Evolutionary conservation across 352 stramenopile genomes (phyloP).

Genomic region (Plasmopara viticola): DNA sequence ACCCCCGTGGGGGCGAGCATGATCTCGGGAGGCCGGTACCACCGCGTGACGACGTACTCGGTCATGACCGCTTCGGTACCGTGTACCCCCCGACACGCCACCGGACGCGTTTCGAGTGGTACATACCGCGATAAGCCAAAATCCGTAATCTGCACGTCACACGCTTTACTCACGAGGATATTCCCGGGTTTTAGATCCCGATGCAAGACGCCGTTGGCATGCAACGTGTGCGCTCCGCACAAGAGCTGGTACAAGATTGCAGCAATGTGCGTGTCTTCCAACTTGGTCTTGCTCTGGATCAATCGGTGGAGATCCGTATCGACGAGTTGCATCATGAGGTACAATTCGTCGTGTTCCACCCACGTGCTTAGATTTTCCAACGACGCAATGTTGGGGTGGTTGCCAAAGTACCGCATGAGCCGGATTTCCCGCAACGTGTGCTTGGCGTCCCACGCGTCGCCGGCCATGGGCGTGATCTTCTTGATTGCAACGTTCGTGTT

Average conservation of each 20-base stretch:
- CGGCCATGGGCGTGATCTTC: slow-evolving; percentile 90
- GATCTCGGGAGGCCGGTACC: slow-evolving; percentile 81
- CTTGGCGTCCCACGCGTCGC: slow-evolving; percentile 87
- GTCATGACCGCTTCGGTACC: slow-evolving; percentile 71
- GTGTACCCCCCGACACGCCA: slow-evolving; percentile 25
- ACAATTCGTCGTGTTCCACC: slow-evolving; percentile 88
- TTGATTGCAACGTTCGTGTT: slow-evolving; percentile 88
- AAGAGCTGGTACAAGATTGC: slow-evolving; percentile 94
- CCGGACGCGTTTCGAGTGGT: slow-evolving; percentile 24
- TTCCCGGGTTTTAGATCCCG: slow-evolving; percentile 81
- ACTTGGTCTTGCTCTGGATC: slow-evolving; percentile 85
- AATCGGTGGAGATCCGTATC: slow-evolving; percentile 90
- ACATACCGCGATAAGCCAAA: slow-evolving; percentile 76
- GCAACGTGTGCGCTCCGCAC: slow-evolving; percentile 84
- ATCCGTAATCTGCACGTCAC: slow-evolving; percentile 82
- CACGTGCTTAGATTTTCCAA: slow-evolving; percentile 80
- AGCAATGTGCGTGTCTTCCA: slow-evolving; percentile 71
- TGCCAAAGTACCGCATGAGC: slow-evolving; percentile 85
- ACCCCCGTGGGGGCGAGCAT: slow-evolving; percentile 73
- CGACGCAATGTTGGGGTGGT: slow-evolving; percentile 85
- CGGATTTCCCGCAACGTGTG: slow-evolving; percentile 89
- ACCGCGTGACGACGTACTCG: slow-evolving; percentile 82
- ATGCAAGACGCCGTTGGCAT: slow-evolving; percentile 87
- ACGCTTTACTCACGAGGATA: slow-evolving; percentile 82
- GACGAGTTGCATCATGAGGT: slow-evolving; percentile 94